A percentile compares a stretch with the other conserved stretches of the same genome.
These are phyloP conservation scores for Penicillium bialowiezense DNA, from an alignment of 495 filamentous ascomycete species.

Conservation along the genomic window DNA sequence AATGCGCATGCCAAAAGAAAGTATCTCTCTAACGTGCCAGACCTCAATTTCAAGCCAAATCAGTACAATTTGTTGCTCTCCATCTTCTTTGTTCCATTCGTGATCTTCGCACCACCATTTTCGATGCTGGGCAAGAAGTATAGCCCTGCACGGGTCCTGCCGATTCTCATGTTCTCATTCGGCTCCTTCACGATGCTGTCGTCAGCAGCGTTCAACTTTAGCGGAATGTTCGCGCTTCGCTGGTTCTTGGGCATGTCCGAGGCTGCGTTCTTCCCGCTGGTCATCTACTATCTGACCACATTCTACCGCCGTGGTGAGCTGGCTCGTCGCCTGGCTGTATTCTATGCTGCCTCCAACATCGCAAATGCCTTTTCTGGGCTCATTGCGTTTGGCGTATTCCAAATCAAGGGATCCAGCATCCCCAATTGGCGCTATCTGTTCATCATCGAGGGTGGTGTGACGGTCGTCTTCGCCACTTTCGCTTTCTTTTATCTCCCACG, in stretches of 20 bases:
- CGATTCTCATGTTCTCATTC: slow-evolving; percentile 66
- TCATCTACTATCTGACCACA: slow-evolving; percentile 56
- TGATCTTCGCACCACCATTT: slow-evolving; percentile 63
- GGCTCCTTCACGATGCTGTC: slow-evolving; percentile 57
- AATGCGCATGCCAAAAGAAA: neutral
- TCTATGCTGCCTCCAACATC: slow-evolving; percentile 74
- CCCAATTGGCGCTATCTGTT: slow-evolving; percentile 73
- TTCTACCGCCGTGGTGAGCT: slow-evolving; percentile 79
- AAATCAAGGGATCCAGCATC: slow-evolving; percentile 56
- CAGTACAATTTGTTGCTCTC: slow-evolving; percentile 71
- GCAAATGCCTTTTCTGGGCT: slow-evolving; percentile 73
- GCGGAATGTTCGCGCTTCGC: slow-evolving; percentile 59
- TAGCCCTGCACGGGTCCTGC: slow-evolving; percentile 61
- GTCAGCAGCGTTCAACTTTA: slow-evolving; percentile 57
- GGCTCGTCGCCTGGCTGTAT: slow-evolving; percentile 70
- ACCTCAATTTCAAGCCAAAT: slow-evolving; percentile 53
- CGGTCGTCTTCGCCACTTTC: slow-evolving; percentile 62
- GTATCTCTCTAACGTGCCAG: too few species aligned
- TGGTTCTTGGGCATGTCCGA: slow-evolving; percentile 68
- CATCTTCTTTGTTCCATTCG: slow-evolving; percentile 79
- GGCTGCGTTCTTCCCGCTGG: slow-evolving; percentile 70
- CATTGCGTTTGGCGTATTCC: slow-evolving; percentile 73
- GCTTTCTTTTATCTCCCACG: slow-evolving; percentile 64
- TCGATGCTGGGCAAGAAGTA: slow-evolving; percentile 68
- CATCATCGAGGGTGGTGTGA: slow-evolving; percentile 66